Evolutionary conservation across 805 yeast species (phyloP).

Genomic region (Metschnikowia lochheadii): DNA sequence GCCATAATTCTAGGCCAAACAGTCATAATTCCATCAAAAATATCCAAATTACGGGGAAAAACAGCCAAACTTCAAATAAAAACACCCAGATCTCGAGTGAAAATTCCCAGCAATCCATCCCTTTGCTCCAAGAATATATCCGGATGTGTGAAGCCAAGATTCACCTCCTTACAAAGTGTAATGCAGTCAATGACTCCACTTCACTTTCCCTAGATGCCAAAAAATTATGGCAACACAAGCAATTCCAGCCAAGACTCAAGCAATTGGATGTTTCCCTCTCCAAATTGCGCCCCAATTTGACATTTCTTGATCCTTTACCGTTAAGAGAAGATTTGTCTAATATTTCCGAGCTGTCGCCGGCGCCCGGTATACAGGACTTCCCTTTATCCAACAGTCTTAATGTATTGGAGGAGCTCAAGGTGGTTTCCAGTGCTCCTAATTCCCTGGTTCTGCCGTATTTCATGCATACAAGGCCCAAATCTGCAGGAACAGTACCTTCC

Average conservation of each 20-base stretch:
- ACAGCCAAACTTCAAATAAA: conserved; percentile 3
- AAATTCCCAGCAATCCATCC: background rate
- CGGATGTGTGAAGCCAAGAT: conserved; percentile 26
- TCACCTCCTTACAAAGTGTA: conserved; percentile 26
- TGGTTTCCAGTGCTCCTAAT: background rate
- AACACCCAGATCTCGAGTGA: background rate
- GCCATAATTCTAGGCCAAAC: too few species aligned
- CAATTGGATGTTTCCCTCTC: conserved; percentile 15
- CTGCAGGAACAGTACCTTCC: background rate
- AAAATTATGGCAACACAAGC: conserved; percentile 21
- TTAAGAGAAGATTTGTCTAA: conserved; percentile 8
- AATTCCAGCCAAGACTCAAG: conserved; percentile 24
- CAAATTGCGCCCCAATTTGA: conserved; percentile 10
- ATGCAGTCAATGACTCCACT: conserved; percentile 32
- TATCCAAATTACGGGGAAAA: too few species aligned
- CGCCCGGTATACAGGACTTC: background rate
- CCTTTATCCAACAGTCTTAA: background rate
- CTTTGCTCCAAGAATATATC: conserved; percentile 21
- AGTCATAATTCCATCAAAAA: too few species aligned
- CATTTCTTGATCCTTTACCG: conserved; percentile 15
- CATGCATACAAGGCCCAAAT: background rate
- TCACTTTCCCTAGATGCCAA: conserved; percentile 37
- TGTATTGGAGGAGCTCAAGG: background rate
- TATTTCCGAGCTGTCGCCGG: conserved; percentile 6
- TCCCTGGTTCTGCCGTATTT: background rate